Base-by-base conservation (phyloP, 164 flowering plant species). In the Vitis riparia region DNA sequence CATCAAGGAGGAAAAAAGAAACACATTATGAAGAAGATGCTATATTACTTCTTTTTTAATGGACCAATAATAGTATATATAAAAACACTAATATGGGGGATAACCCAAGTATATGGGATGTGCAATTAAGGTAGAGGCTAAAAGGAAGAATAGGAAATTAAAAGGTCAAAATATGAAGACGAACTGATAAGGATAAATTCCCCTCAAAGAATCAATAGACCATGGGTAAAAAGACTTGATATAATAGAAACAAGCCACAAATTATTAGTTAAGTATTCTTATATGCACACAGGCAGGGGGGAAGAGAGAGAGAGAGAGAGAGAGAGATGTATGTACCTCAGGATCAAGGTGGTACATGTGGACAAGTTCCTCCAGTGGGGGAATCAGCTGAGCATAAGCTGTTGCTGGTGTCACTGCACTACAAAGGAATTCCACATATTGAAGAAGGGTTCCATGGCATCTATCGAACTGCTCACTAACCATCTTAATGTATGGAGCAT, bases 371-470 rank as follows among this genome's bases (percentile, higher is more conserved):
- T 87, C 82, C 32, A 93, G 89, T 55, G 94, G 68, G 27, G 99
- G 99, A 77, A 96, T 78, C 78, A 92, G 78, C 61, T 85, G 89
- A 70, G 94, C 97, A 84, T 92, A 96, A 29, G 87, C 80, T 73
- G 80, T 62, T 53, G 90, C 77, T 44, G 98, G 92, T 17, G 87
- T 78, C 44, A 93, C 81, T 9, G 97, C 97, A 82, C 90, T 92
- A 49, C 80, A 78, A 52, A 96, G 91, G 75, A 93, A 96, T 67
- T 96, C 99, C 65, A 96, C 99, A 71, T 87, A 96, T 68, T 96
- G 99, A 70, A 93, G 95, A 77, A 96, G 95, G 17, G 93, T 83
- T 27, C 99, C 99, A 83, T 96, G 99, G 80, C 98, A 91, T 79
- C 99, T 82, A 78, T 96, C 99, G 79, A 92, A 96, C 82, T 92